Base-by-base conservation (phyloP, 768 basidiomycete species). In the Phlebiopsis gigantea region DNA sequence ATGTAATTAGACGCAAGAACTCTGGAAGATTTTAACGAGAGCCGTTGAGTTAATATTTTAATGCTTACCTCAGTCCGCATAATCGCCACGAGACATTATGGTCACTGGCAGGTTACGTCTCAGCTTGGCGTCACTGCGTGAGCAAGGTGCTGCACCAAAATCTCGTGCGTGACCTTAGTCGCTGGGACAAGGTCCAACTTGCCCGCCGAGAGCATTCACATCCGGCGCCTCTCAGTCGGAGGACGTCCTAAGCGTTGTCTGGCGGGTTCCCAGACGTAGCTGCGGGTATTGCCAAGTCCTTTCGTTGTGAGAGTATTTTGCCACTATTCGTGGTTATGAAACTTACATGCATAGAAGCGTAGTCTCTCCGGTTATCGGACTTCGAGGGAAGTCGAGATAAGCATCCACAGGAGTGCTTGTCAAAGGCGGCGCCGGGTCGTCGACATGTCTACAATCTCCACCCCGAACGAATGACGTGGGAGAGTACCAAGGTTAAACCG, bases 61-160 rank as follows among this genome's bases (percentile, higher is more conserved):
- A 19, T 24, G 41, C 19, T 31, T 31, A 46, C 46, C 30, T 39
- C 24, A 50, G 56, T 42, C 56, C 50, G 56, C 48, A 42, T 49
- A 53, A 52, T 45, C 56, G 56, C 55, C 55, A 56, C 55, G 47
- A 41, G 8, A 24, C n/a, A 48, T n/a, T 6, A 21, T 44, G 50
- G 31, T 24, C 19, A 31, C 50, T 41, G 34, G 17, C 34, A 39
- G 34, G 34, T 10, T 39, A 17, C 34, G 17, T 39, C 17, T 10
- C 17, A 12, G 34, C 34, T 6, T 9, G 34, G 34, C 34, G 34
- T 39, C 17, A 17, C 8, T 39, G 34, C 17, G 17, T 39, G 12
- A 10, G 17, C 34, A 39, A 39, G 2, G 17, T 39, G 34, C 12
- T 17, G 34, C 8, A 39, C 34, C 34, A 39, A 39, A 39, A 17